phyloP scores from a whole-genome alignment of 2,329 filamentous ascomycete species.

The Rhynchosporium agropyri region DNA sequence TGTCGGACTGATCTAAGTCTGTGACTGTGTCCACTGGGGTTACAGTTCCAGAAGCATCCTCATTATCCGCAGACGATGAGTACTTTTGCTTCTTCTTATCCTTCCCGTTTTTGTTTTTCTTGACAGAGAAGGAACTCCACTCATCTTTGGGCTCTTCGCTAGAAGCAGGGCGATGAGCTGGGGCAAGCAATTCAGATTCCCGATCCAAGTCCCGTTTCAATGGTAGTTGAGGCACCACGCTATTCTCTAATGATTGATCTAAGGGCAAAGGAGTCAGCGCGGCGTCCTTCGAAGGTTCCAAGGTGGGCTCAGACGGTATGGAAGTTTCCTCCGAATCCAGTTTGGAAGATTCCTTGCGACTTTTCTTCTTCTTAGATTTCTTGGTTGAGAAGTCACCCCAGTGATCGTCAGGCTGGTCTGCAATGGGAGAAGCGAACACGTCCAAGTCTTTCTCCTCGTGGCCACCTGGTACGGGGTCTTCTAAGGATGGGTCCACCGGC shows the following conservation, averaged over 20 bases:
- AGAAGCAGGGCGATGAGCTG: slow-evolving; percentile 9
- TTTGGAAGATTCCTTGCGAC: slow-evolving; percentile 27
- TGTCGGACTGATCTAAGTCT: not conserved
- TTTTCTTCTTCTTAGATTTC: slow-evolving; percentile 34
- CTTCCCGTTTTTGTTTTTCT: slow-evolving; percentile 28
- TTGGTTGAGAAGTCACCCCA: slow-evolving; percentile 27
- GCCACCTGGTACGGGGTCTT: not conserved
- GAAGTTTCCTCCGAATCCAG: slow-evolving; percentile 19
- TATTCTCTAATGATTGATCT: slow-evolving; percentile 16
- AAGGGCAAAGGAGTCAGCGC: slow-evolving; percentile 21
- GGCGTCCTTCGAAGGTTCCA: slow-evolving; percentile 19
- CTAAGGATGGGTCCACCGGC: slow-evolving; percentile 2
- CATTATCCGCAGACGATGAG: slow-evolving; percentile 15
- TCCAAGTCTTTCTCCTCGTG: slow-evolving; percentile 9
- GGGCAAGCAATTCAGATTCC: not conserved
- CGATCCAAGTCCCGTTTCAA: slow-evolving; percentile 3
- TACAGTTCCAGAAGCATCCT: slow-evolving; percentile 18
- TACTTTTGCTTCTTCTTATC: slow-evolving; percentile 23
- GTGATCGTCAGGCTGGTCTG: slow-evolving; percentile 22
- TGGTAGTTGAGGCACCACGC: not conserved
- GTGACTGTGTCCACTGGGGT: slow-evolving; percentile 19
- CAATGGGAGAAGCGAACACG: not conserved
- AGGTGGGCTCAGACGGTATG: slow-evolving; percentile 19
- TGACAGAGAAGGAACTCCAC: slow-evolving; percentile 21
- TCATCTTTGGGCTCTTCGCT: slow-evolving; percentile 23